Conservation (phyloP, 2,329 filamentous ascomycete genomes). For the Aspergillus brasiliensis region DNA sequence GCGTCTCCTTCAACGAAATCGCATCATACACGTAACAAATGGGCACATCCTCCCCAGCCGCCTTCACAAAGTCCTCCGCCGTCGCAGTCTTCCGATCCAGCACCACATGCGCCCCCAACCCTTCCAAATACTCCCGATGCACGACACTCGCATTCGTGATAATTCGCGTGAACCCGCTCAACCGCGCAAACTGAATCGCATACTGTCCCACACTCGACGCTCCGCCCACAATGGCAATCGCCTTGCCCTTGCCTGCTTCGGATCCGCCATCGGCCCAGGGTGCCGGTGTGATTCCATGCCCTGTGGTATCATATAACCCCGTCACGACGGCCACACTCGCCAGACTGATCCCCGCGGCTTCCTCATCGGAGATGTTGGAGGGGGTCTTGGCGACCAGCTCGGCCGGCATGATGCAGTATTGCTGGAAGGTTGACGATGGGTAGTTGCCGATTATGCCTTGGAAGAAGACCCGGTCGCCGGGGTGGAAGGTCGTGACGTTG, state of each 20-base stretch:
- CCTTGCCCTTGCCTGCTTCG: constrained; percentile 22
- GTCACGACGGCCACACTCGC: constrained; percentile 21
- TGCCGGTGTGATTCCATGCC: constrained; percentile 23
- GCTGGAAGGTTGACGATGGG: constrained; percentile 39
- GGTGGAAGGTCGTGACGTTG: constrained; percentile 20
- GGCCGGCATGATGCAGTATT: constrained; percentile 40
- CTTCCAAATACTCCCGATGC: constrained; percentile 24
- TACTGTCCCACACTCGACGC: constrained; percentile 40
- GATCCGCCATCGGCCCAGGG: constrained; percentile 32
- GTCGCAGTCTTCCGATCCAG: constrained; percentile 22
- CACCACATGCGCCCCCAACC: constrained; percentile 31
- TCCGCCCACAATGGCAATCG: constrained; percentile 37
- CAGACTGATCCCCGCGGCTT: constrained; percentile 32
- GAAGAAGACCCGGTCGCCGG: constrained; percentile 38
- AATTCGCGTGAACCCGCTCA: constrained; percentile 37
- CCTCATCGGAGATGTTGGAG: constrained; percentile 29
- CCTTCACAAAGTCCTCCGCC: constrained; percentile 25
- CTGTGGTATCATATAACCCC: constrained; percentile 20
- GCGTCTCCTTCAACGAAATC: constrained; percentile 33
- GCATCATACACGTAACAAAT: constrained; percentile 35
- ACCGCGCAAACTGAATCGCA: constrained; percentile 36
- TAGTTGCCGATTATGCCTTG: constrained; percentile 36
- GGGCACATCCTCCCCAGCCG: constrained; percentile 27
- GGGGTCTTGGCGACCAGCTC: constrained; percentile 37
- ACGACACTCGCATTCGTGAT: constrained; percentile 34